Evolutionary conservation across 495 filamentous ascomycete genomes (phyloP).

Genomic region (Cercophora newfieldiana): DNA sequence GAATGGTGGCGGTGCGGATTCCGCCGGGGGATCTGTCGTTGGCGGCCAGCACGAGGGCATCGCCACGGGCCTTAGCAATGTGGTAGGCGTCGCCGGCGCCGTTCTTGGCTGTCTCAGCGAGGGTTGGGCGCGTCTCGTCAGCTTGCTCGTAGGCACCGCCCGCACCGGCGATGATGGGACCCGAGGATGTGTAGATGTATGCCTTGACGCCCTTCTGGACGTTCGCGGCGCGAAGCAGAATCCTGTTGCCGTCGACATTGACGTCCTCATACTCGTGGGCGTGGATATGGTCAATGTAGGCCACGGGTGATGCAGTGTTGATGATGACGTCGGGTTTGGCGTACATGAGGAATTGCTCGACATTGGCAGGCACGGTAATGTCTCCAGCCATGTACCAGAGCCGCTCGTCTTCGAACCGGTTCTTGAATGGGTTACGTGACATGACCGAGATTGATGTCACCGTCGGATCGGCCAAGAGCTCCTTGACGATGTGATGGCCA

Average conservation of each 20-base stretch:
- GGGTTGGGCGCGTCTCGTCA: conserved; percentile 16
- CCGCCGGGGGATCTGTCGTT: conserved; percentile 12
- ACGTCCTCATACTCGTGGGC: conserved; percentile 12
- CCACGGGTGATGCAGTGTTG: conserved; percentile 22
- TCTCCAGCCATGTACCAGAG: conserved; percentile 15
- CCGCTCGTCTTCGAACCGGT: neutral
- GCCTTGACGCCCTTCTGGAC: conserved; percentile 4
- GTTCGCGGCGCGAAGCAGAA: neutral
- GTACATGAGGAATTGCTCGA: conserved; percentile 4
- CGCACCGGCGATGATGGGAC: conserved; percentile 14
- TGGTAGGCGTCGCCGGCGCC: conserved; percentile 8
- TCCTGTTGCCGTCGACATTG: conserved; percentile 15
- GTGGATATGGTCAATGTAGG: conserved; percentile 19
- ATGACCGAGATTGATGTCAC: conserved; percentile 14
- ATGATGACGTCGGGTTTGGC: conserved; percentile 15
- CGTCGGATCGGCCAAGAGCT: conserved; percentile 44
- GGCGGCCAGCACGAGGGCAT: conserved; percentile 16
- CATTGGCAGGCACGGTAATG: conserved; percentile 14
- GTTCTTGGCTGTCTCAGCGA: conserved; percentile 1
- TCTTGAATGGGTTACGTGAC: conserved; percentile 8
- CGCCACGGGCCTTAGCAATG: conserved; percentile 17
- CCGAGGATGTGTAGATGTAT: conserved; percentile 19
- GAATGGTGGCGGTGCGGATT: conserved; percentile 13
- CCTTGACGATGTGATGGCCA: conserved; percentile 60
- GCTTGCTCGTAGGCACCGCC: conserved; percentile 17